Conservation (phyloP, 73 alveolate species). For the Loxodes magnus region DNA sequence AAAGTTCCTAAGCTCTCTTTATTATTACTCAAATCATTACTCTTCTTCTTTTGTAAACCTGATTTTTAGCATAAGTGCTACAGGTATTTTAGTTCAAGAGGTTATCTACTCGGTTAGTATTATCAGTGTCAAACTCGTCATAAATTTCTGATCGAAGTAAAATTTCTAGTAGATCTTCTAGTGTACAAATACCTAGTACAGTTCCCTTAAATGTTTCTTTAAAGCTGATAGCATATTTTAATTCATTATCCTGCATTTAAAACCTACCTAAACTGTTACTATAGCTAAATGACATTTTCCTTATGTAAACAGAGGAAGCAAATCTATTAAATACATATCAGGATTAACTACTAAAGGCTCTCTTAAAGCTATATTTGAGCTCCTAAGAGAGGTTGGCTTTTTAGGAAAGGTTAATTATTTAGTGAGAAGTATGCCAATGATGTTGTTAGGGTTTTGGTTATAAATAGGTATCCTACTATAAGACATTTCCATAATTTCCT, state of each 20-base stretch:
- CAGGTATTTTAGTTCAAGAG: too few relatives aligned
- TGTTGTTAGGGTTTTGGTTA: not conserved
- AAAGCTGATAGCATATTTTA: too few relatives aligned
- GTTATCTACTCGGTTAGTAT: too few relatives aligned
- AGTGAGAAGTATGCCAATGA: conserved; percentile 16
- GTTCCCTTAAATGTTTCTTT: too few relatives aligned
- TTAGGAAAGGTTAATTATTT: conserved; percentile 44
- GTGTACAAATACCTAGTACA: conserved; percentile 11
- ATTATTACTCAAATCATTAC: too few relatives aligned
- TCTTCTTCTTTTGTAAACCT: too few relatives aligned
- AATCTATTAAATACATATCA: conserved; percentile 29
- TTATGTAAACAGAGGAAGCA: conserved; percentile 31
- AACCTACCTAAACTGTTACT: too few relatives aligned
- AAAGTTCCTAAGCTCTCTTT: too few relatives aligned
- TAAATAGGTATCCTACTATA: conserved; percentile 4
- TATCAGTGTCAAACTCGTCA: conserved; percentile 14
- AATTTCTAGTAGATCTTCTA: conserved; percentile 18
- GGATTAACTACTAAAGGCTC: conserved; percentile 36
- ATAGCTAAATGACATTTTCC: conserved; percentile 63
- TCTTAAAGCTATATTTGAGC: conserved; percentile 18
- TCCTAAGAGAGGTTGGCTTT: conserved; percentile 21
- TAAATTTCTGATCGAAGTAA: conserved; percentile 11
- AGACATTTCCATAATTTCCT: not conserved
- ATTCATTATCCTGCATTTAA: too few relatives aligned
- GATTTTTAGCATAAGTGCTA: too few relatives aligned